Percentiles rank a stretch among this genome's conserved stretches.
phyloP scores from a whole-genome alignment of 805 yeast species.

The Spencermartinsiella europaea region DNA sequence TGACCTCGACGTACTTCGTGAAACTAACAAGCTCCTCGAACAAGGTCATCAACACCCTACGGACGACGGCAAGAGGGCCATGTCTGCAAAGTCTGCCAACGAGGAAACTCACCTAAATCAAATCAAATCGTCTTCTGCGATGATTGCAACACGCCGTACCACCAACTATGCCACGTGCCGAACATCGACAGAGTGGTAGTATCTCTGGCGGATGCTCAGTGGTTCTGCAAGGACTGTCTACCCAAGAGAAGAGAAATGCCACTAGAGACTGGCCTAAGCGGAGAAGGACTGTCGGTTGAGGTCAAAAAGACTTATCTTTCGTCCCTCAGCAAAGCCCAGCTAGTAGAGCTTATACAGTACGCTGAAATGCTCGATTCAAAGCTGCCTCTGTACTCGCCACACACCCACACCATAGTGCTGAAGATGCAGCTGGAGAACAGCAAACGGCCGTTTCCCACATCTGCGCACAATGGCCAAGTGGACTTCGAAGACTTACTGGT shows the following conservation, averaged over 20 bases:
- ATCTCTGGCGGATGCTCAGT: slow-evolving; percentile 37
- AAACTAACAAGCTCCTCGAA: neutral
- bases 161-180: slow-evolving; percentile 38
- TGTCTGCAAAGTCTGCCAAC: slow-evolving; percentile 36
- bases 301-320: slow-evolving; percentile 35
- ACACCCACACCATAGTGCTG: slow-evolving; percentile 31
- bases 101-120: slow-evolving; percentile 33
- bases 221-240: slow-evolving; percentile 37
- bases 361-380: slow-evolving; percentile 35
- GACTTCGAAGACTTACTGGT: slow-evolving; percentile 33
- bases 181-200: slow-evolving; percentile 36
- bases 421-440: slow-evolving; percentile 30
- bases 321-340: slow-evolving; percentile 35
- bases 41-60: slow-evolving; percentile 15
- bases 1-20: neutral
- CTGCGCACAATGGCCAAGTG: slow-evolving; percentile 16
- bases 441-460: slow-evolving; percentile 19
- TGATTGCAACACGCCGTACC: slow-evolving; percentile 38
- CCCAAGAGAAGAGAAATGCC: slow-evolving; percentile 32
- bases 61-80: slow-evolving; percentile 23
- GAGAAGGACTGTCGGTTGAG: slow-evolving; percentile 30
- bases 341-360: slow-evolving; percentile 35
- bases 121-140: slow-evolving; percentile 37
- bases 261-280: slow-evolving; percentile 35
- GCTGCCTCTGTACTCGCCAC: slow-evolving; percentile 36